Conservation (phyloP, 192 early-diverging fungal species). For the Coemansia sp. region DNA sequence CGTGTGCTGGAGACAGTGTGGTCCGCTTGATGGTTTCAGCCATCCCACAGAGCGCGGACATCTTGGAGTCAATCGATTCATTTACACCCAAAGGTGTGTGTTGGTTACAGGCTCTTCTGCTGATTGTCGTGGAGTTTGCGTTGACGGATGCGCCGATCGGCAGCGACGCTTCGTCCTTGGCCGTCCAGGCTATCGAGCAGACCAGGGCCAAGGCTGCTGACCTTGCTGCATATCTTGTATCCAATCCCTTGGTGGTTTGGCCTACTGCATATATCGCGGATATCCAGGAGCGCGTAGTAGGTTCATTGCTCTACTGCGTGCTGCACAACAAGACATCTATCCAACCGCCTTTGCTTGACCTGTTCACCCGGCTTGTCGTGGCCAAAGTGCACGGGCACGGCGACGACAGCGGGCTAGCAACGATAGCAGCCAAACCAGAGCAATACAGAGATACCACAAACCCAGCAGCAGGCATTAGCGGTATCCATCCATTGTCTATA, state of each 20-base stretch:
- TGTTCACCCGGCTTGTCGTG: slow-evolving; percentile 21
- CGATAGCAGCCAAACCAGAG: background rate
- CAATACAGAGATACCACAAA: background rate
- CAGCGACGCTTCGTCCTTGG: background rate
- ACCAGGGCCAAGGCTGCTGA: slow-evolving; percentile 27
- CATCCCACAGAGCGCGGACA: slow-evolving; percentile 3
- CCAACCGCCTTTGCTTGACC: slow-evolving; percentile 40
- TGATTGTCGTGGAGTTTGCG: slow-evolving; percentile 27
- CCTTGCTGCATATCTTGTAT: slow-evolving; percentile 19
- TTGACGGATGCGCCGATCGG: slow-evolving; percentile 25
- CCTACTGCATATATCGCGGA: slow-evolving; percentile 15
- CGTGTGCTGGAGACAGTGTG: slow-evolving; percentile 17
- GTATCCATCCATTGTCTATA: slow-evolving; percentile 7
- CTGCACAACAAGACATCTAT: slow-evolving; percentile 24
- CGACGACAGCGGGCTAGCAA: background rate
- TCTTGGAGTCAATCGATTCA: background rate
- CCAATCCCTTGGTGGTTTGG: slow-evolving; percentile 24
- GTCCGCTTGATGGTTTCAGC: slow-evolving; percentile 4
- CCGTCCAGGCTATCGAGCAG: slow-evolving; percentile 10
- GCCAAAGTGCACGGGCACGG: slow-evolving; percentile 4
- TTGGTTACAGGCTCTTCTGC: slow-evolving; percentile 30
- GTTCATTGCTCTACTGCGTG: slow-evolving; percentile 38
- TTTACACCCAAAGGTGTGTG: slow-evolving; percentile 6
- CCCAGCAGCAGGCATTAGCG: slow-evolving; percentile 15
- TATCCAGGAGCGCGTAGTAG: slow-evolving; percentile 24